phyloP scores from a whole-genome alignment of 352 stramenopile genomes.

The Aphanomyces euteiches region DNA sequence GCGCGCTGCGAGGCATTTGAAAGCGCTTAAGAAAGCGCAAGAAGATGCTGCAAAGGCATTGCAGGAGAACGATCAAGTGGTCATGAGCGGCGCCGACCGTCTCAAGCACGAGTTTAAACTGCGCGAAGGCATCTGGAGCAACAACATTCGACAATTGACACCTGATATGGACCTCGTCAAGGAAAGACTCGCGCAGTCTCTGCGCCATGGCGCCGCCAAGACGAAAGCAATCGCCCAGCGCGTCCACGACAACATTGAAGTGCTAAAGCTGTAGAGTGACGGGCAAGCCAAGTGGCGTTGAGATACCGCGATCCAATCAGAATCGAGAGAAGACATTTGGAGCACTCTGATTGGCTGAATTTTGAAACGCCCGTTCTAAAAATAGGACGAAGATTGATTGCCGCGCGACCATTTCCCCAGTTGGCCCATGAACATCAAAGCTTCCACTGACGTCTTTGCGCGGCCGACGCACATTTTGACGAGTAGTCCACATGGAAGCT shows the following conservation, averaged over 20 bases:
- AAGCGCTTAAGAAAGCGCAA: constrained; percentile 19
- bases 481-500: constrained; percentile 3
- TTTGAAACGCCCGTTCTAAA: too few species aligned
- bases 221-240: constrained; percentile 25
- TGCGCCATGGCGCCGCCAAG: constrained; percentile 1
- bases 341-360: too few species aligned
- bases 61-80: neutral
- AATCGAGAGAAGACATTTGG: too few species aligned
- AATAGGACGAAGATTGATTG: too few species aligned
- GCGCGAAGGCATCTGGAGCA: constrained; percentile 18
- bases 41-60: constrained; percentile 15
- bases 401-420: neutral
- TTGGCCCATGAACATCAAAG: constrained; percentile 10
- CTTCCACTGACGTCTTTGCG: neutral
- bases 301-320: too few species aligned
- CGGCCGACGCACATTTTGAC: constrained; percentile 12
- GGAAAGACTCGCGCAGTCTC: neutral
- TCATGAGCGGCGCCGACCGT: constrained; percentile 13
- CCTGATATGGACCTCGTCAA: constrained; percentile 24
- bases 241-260: constrained; percentile 30
- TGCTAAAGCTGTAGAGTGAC: constrained; percentile 25
- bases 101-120: constrained; percentile 28
- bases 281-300: too few species aligned
- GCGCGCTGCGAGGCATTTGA: neutral
- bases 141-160: constrained; percentile 1